A percentile compares a stretch with the other conserved stretches of the same genome.
phyloP scores from a whole-genome alignment of 352 stramenopile genomes.

The Blastocystis sp. region DNA sequence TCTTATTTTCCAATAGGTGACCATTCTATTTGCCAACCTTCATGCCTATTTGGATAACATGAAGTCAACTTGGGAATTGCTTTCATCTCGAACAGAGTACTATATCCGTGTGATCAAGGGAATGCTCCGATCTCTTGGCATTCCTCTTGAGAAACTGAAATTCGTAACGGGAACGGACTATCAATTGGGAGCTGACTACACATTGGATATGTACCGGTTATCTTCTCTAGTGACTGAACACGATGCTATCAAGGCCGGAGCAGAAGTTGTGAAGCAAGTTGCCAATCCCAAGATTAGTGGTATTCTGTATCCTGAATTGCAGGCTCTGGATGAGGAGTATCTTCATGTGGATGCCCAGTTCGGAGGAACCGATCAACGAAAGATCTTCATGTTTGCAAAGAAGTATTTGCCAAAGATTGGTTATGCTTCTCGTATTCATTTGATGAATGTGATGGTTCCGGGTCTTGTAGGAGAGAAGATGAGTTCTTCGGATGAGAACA shows the following conservation, averaged over 20 bases:
- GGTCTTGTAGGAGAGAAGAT: constrained; percentile 56
- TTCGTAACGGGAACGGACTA: constrained; percentile 57
- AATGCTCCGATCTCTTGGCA: constrained; percentile 52
- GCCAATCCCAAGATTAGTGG: constrained; percentile 44
- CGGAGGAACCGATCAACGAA: constrained; percentile 50
- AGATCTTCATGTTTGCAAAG: constrained; percentile 63
- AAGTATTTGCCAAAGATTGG: constrained; percentile 61
- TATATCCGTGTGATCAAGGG: constrained; percentile 56
- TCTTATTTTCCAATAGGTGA: background rate
- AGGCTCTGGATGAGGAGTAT: constrained; percentile 61
- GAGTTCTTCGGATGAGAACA: constrained; percentile 58
- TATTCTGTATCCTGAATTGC: constrained; percentile 59
- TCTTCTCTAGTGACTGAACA: constrained; percentile 51
- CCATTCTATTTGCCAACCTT: constrained; percentile 54
- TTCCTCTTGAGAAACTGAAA: constrained; percentile 59
- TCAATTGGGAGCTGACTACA: constrained; percentile 45
- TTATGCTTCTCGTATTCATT: constrained; percentile 40
- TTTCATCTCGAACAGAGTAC: constrained; percentile 33
- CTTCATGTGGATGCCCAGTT: constrained; percentile 58
- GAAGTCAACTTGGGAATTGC: constrained; percentile 56
- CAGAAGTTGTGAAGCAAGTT: constrained; percentile 61
- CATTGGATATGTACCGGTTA: constrained; percentile 51
- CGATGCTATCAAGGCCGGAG: constrained; percentile 58
- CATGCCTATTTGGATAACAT: constrained; percentile 61
- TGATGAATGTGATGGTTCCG: constrained; percentile 61